Evolutionary conservation across 805 yeast species (phyloP).

Genomic region (Deakozyma indianensis): DNA sequence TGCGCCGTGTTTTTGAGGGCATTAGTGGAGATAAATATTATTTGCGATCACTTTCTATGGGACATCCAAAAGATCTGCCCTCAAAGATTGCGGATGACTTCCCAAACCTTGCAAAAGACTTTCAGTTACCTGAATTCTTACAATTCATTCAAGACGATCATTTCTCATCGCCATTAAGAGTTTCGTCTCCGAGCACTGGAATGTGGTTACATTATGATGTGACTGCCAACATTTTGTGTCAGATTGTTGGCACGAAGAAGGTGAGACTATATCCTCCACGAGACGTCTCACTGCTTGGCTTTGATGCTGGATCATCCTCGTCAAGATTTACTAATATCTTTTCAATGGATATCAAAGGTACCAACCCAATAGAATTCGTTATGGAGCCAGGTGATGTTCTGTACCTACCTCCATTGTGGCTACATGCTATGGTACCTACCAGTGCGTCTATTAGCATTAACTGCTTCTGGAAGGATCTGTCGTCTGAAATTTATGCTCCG

Average conservation of each 20-base stretch:
- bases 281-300: slow-evolving; percentile 17
- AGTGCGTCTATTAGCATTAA: slow-evolving; percentile 22
- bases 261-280: slow-evolving; percentile 23
- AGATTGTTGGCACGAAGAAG: slow-evolving; percentile 20
- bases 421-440: slow-evolving; percentile 23
- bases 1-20: slow-evolving; percentile 12
- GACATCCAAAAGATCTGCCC: slow-evolving; percentile 18
- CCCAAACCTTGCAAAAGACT: slow-evolving; percentile 18
- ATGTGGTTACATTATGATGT: slow-evolving; percentile 27
- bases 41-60: slow-evolving; percentile 18
- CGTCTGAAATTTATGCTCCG: slow-evolving; percentile 13
- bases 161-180: slow-evolving; percentile 22
- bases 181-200: slow-evolving; percentile 20
- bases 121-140: slow-evolving; percentile 16
- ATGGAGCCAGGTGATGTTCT: slow-evolving; percentile 25
- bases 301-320: slow-evolving; percentile 21
- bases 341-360: slow-evolving; percentile 5
- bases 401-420: slow-evolving; percentile 25
- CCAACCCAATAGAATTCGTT: slow-evolving; percentile 17
- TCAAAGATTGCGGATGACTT: slow-evolving; percentile 19
- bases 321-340: slow-evolving; percentile 22
- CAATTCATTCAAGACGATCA: slow-evolving; percentile 9
- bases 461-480: slow-evolving; percentile 23
- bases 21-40: slow-evolving; percentile 8
- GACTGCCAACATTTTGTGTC: slow-evolving; percentile 23